Base-by-base conservation (phyloP, 139 green algal genomes). In the Volvox africanus region DNA sequence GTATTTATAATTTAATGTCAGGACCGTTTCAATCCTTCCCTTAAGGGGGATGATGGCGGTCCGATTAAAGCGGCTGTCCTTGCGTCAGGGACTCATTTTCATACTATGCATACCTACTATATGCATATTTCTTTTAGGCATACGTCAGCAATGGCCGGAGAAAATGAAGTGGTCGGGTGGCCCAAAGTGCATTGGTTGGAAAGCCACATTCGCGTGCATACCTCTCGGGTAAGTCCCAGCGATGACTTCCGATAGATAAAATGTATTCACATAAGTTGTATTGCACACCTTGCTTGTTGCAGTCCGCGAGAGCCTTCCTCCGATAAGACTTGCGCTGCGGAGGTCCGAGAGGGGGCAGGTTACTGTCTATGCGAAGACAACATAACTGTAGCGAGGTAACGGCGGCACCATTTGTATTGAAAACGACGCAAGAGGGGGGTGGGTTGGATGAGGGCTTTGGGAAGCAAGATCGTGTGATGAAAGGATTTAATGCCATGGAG, bases 301-400 rank as follows among this genome's bases (percentile, higher is more conserved):
- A 88, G 82, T 24, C 82, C 82, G 0, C 82, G 65, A 36, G 12
- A 79, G 2, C 62, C 62, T 1, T 2, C 0, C 0, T 12, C 6
- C 1, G 65, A 78, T 32, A 32, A 62, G 33, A 62, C 82, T 12
- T 88, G 82, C 62, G 35, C 9, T 22, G 2, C 32, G 16, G 82
- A 65, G 44, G 21, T 88, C 22, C 19, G 33, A 0, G 82, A 65
- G 1, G 12, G 5, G 0, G 61, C 84, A 1, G 84, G 84, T 20
- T 89, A 89, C 68, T 89, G 84, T 26, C 24, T 89, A 35, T 89
- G 84, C 26, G 84, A 81, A 61, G 84, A 35, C 36, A 61, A 61
- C 16, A 76, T 81, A 12, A 89, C 84, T 18, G 69, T 81, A 32
- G 84, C 84, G 0, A 75, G 84, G 84, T 89, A 36, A 17, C n/a